phyloP scores from a whole-genome alignment of 148 eudicot species.

The Drosera capensis region DNA sequence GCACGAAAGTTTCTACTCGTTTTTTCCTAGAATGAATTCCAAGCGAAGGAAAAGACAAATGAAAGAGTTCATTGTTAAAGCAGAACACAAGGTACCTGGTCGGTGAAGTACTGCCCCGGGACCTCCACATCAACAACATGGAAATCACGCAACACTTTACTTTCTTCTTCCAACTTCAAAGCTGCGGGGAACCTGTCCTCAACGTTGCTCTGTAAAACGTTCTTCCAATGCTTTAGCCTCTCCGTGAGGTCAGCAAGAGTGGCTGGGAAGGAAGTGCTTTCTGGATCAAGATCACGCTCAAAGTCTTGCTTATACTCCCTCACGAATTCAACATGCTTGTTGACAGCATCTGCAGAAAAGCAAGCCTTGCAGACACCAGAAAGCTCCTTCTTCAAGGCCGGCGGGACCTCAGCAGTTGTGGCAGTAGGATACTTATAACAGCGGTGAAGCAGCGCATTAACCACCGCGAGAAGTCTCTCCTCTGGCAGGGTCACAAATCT shows the following conservation, averaged over 20 bases:
- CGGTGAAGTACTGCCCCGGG: constrained; percentile 91
- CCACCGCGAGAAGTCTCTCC: constrained; percentile 93
- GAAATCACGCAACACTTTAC: constrained; percentile 91
- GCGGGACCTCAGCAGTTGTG: constrained; percentile 96
- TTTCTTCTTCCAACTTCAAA: constrained; percentile 91
- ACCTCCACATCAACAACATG: constrained; percentile 97
- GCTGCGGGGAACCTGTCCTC: constrained; percentile 98
- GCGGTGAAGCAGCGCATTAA: constrained; percentile 88
- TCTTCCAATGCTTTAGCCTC: constrained; percentile 92
- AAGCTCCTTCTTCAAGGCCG: constrained; percentile 93
- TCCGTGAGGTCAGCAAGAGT: constrained; percentile 78
- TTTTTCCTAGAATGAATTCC: no score
- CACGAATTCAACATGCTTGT: constrained; percentile 93
- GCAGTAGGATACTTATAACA: constrained; percentile 98
- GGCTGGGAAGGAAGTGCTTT: constrained; percentile 80
- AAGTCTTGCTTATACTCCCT: constrained; percentile 93
- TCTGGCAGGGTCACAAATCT: constrained; percentile 98
- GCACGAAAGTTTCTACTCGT: no score
- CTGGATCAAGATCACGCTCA: constrained; percentile 98
- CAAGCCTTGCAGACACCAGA: constrained; percentile 98
- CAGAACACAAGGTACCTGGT: constrained; percentile 43
- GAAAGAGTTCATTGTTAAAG: background rate
- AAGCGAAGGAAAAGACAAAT: background rate
- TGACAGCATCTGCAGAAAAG: constrained; percentile 96
- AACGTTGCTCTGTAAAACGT: constrained; percentile 90